phyloP scores from a whole-genome alignment of 768 basidiomycete species.

The Mycena galopus region DNA sequence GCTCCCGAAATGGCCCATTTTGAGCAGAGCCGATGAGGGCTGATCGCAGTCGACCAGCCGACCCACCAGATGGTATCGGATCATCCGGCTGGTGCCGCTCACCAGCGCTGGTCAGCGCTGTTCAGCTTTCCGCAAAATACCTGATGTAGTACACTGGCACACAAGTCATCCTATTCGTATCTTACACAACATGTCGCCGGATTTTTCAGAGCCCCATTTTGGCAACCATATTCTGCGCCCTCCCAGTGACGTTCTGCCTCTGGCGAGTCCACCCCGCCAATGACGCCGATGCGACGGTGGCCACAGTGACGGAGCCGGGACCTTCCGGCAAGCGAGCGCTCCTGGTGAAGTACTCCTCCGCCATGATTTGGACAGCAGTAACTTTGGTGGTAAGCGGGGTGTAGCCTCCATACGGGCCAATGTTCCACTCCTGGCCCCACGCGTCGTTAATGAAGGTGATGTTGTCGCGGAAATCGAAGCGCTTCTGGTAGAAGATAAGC shows the following conservation, averaged over 20 bases:
- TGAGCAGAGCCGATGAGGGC: too few relatives aligned
- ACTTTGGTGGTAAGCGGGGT: conserved; percentile 11
- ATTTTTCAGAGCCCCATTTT: neutral
- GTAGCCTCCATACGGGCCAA: conserved; percentile 7
- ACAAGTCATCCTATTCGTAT: neutral
- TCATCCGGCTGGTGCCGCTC: too few relatives aligned
- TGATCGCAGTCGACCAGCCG: too few relatives aligned
- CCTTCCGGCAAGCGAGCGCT: conserved; percentile 6
- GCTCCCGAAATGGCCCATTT: too few relatives aligned
- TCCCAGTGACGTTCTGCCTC: conserved; percentile 6
- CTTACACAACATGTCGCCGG: neutral
- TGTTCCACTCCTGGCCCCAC: conserved; percentile 12
- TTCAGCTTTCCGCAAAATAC: too few relatives aligned
- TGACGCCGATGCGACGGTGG: neutral
- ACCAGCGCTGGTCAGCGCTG: too few relatives aligned
- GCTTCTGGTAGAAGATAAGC: neutral
- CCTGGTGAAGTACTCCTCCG: conserved; percentile 11
- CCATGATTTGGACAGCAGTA: conserved; percentile 9
- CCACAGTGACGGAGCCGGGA: neutral
- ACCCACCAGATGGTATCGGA: too few relatives aligned
- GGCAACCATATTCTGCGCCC: neutral
- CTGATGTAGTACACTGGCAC: too few relatives aligned
- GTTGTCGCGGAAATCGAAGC: conserved; percentile 12
- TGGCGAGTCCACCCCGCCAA: neutral
- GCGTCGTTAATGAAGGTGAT: conserved; percentile 18